These are phyloP conservation scores for Apiospora kogelbergensis DNA, from an alignment of 2,329 filamentous ascomycete genomes.

Conservation along the genomic window DNA sequence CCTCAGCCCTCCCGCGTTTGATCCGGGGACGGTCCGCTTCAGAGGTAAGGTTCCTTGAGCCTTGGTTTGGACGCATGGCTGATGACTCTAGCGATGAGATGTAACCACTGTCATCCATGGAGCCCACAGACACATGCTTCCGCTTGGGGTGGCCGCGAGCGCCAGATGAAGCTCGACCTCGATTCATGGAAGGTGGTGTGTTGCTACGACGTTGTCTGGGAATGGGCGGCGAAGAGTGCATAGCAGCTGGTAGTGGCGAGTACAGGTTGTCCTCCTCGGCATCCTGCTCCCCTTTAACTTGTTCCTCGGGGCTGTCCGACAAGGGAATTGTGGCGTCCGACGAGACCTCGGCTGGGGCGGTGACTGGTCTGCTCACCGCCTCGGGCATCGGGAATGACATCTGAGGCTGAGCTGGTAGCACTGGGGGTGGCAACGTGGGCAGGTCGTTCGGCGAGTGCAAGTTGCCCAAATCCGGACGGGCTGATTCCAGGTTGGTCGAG, in stretches of 20 bases:
- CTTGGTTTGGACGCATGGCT: conserved; percentile 69
- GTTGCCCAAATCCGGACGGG: conserved; percentile 37
- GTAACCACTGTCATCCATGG: conserved; percentile 79
- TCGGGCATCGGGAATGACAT: conserved; percentile 37
- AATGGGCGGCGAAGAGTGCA: conserved; percentile 90
- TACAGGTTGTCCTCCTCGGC: conserved; percentile 55
- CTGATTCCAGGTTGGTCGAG: conserved; percentile 55
- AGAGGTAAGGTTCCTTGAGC: conserved; percentile 67
- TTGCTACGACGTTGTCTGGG: conserved; percentile 62
- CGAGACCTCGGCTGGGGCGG: conserved; percentile 56
- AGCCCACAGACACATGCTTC: conserved; percentile 69
- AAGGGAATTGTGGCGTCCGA: conserved; percentile 77
- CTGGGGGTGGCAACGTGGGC: conserved; percentile 50
- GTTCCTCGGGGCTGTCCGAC: conserved; percentile 63
- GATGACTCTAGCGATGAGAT: conserved; percentile 96
- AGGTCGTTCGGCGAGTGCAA: conserved; percentile 38
- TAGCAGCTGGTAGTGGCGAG: conserved; percentile 68
- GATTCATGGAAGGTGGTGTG: conserved; percentile 72
- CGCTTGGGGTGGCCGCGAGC: conserved; percentile 66
- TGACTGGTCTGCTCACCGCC: conserved; percentile 36
- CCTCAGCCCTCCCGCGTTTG: conserved; percentile 89
- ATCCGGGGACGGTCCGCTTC: conserved; percentile 78
- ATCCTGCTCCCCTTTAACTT: conserved; percentile 34
- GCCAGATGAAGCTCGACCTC: conserved; percentile 62
- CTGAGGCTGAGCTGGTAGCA: conserved; percentile 27